A percentile compares a stretch with the other conserved stretches of the same genome.
phyloP scores from a whole-genome alignment of 83 land plant species.

The Picea abies region DNA sequence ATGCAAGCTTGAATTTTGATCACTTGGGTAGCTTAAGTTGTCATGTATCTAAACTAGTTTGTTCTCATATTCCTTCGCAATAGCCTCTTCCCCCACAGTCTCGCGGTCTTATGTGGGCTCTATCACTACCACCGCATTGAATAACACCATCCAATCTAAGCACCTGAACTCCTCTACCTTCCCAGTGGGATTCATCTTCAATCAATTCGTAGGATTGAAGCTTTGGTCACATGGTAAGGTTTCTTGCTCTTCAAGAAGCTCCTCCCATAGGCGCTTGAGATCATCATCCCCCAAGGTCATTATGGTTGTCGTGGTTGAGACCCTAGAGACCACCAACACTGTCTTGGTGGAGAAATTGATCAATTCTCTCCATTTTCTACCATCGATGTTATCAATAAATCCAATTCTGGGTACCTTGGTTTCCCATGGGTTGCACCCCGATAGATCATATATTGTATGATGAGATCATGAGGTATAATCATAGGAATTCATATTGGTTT shows the following conservation, averaged over 20 bases:
- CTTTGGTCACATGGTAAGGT: slow-evolving; percentile 14
- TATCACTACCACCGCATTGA: slow-evolving; percentile 21
- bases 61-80: neutral
- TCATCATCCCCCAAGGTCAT: neutral
- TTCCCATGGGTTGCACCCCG: slow-evolving; percentile 97
- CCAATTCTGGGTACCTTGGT: slow-evolving; percentile 88
- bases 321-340: slow-evolving; percentile 36
- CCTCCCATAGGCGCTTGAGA: slow-evolving; percentile 5
- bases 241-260: neutral
- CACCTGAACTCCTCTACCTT: slow-evolving; percentile 24
- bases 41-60: neutral
- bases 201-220: slow-evolving; percentile 32
- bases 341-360: slow-evolving; percentile 64
- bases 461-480: slow-evolving; percentile 67
- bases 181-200: slow-evolving; percentile 17
- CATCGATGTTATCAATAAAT: slow-evolving; percentile 93
- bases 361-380: slow-evolving; percentile 88
- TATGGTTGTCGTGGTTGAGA: slow-evolving; percentile 44
- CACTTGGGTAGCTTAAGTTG: neutral
- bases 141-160: neutral
- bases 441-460: slow-evolving; percentile 90
- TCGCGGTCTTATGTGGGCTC: slow-evolving; percentile 30
- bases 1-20: neutral
- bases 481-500: slow-evolving; percentile 70
- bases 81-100: slow-evolving; percentile 55